These are phyloP conservation scores for Nitzschia sp. DNA, from an alignment of 108 stramenopile genomes.

Conservation along the genomic window DNA sequence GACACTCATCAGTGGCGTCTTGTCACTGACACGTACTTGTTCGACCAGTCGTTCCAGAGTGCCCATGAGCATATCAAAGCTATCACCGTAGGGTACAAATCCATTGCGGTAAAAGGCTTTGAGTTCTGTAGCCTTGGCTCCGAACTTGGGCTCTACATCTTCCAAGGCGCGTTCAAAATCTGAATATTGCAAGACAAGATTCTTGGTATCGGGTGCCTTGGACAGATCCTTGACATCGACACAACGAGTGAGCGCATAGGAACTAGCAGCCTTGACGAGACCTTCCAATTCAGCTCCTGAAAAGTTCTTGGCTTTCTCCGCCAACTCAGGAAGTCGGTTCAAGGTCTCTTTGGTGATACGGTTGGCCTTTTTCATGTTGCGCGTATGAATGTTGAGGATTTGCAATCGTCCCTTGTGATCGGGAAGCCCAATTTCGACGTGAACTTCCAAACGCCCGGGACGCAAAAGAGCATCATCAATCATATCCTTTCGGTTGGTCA, in stretches of 20 bases:
- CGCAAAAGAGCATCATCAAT: slow-evolving; percentile 98
- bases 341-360: slow-evolving; percentile 84
- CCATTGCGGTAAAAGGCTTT: slow-evolving; percentile 92
- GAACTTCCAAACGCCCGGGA: slow-evolving; percentile 97
- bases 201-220: slow-evolving; percentile 87
- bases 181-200: slow-evolving; percentile 71
- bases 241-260: slow-evolving; percentile 89
- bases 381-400: slow-evolving; percentile 96
- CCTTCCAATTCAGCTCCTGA: slow-evolving; percentile 99
- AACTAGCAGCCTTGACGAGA: slow-evolving; percentile 94
- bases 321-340: slow-evolving; percentile 73
- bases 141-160: slow-evolving; percentile 95
- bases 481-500: slow-evolving; percentile 99
- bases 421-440: slow-evolving; percentile 98
- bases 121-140: slow-evolving; percentile 87
- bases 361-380: slow-evolving; percentile 83
- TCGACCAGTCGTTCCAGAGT: slow-evolving; percentile 88
- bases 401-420: slow-evolving; percentile 91
- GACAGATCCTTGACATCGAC: slow-evolving; percentile 90
- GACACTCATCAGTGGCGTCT: slow-evolving; percentile 92
- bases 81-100: slow-evolving; percentile 90
- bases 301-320: slow-evolving; percentile 94
- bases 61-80: slow-evolving; percentile 79
- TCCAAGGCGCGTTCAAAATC: slow-evolving; percentile 89
- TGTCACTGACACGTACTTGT: slow-evolving; percentile 82